Evolutionary conservation across 2,329 filamentous ascomycete species (phyloP).

Genomic region (Drechslerella coelobrocha): DNA sequence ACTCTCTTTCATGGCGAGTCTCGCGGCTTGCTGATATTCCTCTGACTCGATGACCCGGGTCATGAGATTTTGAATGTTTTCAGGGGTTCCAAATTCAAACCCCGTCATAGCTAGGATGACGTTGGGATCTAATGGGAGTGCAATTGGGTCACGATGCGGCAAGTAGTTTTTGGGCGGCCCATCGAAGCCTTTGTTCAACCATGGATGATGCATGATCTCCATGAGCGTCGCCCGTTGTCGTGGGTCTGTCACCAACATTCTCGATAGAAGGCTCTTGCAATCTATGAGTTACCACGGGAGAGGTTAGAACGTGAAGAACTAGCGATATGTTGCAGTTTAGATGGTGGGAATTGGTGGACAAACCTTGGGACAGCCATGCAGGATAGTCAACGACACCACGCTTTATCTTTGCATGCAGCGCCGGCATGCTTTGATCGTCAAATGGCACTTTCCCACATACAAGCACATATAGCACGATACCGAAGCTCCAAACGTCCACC

Average conservation of each 20-base stretch:
- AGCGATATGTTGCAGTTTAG: slow-evolving; percentile 5
- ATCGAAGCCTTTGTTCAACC: slow-evolving; percentile 86
- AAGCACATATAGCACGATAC: slow-evolving; percentile 85
- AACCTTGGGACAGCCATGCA: slow-evolving; percentile 76
- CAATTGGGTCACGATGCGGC: slow-evolving; percentile 81
- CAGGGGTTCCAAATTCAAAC: slow-evolving; percentile 91
- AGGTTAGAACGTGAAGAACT: slow-evolving; percentile 69
- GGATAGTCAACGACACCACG: slow-evolving; percentile 94
- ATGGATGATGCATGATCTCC: slow-evolving; percentile 90
- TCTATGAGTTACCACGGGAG: slow-evolving; percentile 88
- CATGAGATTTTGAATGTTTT: slow-evolving; percentile 81
- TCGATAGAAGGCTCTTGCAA: slow-evolving; percentile 83
- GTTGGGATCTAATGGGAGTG: slow-evolving; percentile 79
- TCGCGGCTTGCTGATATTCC: slow-evolving; percentile 87
- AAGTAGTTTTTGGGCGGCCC: slow-evolving; percentile 88
- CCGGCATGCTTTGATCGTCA: slow-evolving; percentile 97
- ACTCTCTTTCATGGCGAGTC: slow-evolving; percentile 64
- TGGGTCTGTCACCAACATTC: slow-evolving; percentile 93
- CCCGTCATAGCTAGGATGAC: slow-evolving; percentile 94
- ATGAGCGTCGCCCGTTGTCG: slow-evolving; percentile 92
- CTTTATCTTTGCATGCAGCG: slow-evolving; percentile 96
- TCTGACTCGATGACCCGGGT: slow-evolving; percentile 88
- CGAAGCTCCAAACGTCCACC: slow-evolving; percentile 97
- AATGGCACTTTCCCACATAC: slow-evolving; percentile 86
- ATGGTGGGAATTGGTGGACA: not conserved